Evolutionary conservation across 2,329 filamentous ascomycete genomes (phyloP).

Genomic region (Fusarium staphyleae): DNA sequence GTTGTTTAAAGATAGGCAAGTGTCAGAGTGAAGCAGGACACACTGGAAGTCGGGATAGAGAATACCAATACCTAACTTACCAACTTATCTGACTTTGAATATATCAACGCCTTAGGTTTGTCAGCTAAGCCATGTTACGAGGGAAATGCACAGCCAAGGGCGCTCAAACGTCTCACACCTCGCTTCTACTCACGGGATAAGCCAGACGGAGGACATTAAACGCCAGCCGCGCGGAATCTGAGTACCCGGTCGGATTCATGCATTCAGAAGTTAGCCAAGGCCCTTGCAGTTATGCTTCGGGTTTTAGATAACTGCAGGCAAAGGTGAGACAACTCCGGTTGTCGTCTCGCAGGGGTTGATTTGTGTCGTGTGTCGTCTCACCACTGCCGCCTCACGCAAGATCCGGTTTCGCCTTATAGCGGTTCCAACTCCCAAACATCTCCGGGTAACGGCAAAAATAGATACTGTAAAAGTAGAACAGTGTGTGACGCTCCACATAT

Average conservation of each 20-base stretch:
- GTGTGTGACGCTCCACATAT: conserved; percentile 6
- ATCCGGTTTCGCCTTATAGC: conserved; percentile 36
- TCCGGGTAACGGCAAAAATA: neutral
- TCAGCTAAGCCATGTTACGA: no score
- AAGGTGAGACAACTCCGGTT: neutral
- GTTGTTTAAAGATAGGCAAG: neutral
- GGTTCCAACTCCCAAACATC: neutral
- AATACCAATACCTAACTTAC: neutral
- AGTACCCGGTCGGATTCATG: conserved; percentile 21
- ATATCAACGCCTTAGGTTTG: no score
- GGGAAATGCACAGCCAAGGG: neutral
- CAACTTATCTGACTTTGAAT: no score
- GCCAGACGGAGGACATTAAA: no score
- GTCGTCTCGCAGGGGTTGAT: conserved; percentile 3
- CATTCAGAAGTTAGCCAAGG: neutral
- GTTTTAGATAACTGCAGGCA: neutral
- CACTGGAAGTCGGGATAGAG: neutral
- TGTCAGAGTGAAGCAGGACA: neutral
- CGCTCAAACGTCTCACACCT: neutral
- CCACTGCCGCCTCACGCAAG: conserved; percentile 27
- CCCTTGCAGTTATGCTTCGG: conserved; percentile 7
- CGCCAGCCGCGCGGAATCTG: no score
- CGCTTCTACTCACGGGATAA: neutral
- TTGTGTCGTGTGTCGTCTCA: conserved; percentile 39
- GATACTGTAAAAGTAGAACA: neutral